Base-by-base conservation (phyloP, 768 basidiomycete species). In the Russula olivacea region DNA sequence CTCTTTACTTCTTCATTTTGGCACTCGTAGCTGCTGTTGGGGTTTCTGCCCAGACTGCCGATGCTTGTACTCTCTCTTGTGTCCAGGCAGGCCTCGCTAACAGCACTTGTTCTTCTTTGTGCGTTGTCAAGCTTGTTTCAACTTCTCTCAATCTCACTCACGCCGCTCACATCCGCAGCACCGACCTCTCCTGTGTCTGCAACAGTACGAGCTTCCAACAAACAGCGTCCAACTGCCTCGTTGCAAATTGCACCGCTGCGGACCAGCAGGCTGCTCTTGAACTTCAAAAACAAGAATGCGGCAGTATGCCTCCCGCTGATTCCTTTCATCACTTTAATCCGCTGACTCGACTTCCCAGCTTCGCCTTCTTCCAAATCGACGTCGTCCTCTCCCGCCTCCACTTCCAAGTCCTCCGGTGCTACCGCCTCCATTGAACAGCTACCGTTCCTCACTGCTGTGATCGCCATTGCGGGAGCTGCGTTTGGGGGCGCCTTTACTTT, bases 141-240 rank as follows among this genome's bases (percentile, higher is more conserved):
- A 1, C 9, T 19, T 25, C 12, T 32, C n/a, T 41, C n/a, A 14
- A 28, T 32, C 1, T 47, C 36, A 14, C 61, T 63, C 25, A 63
- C 28, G n/a, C 12, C 23, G 38, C 45, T 32, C 30, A 11, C 15
- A 2, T 52, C 14, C 11, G 9, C 25, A 81, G 81, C 68, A 69
- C 76, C 14, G 68, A 81, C 68, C 0, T 77, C n/a, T 0, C 61
- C 0, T 81, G 80, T 56, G 65, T 78, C 23, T 81, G 80, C 71
- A 68, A 73, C 3, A 77, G 72, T 55, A 11, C 56, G 1, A 49
- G 62, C 2, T 81, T 78, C 77, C 78, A 80, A 61, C 0, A 1
- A 4, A 69, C 70, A 1, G 76, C 75, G 2, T 9, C 1, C 0
- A 1, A 32, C 7, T 81, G 80, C 66, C 70, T 81, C 23, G 1